Evolutionary conservation across 2,329 filamentous ascomycete species (phyloP).

Genomic region (Didymella sp.): DNA sequence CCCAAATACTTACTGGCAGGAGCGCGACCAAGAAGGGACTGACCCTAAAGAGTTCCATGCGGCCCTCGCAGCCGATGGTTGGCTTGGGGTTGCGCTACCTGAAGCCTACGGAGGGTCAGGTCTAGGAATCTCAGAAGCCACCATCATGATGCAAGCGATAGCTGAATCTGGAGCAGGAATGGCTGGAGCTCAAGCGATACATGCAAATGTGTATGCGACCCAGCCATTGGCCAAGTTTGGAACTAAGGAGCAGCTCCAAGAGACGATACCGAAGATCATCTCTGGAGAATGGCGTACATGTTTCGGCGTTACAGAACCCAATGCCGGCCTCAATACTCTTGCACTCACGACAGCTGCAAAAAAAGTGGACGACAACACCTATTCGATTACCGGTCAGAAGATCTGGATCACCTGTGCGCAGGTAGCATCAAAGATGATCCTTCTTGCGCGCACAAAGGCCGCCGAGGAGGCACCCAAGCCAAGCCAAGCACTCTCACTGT

Average conservation of each 20-base stretch:
- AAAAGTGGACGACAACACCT: slow-evolving; percentile 64
- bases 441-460: slow-evolving; percentile 77
- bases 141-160: slow-evolving; percentile 87
- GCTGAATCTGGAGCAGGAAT: slow-evolving; percentile 81
- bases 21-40: slow-evolving; percentile 71
- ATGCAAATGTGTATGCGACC: slow-evolving; percentile 74
- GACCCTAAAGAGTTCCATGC: slow-evolving; percentile 80
- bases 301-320: slow-evolving; percentile 86
- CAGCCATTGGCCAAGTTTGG: slow-evolving; percentile 78
- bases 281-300: slow-evolving; percentile 74
- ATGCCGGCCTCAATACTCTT: slow-evolving; percentile 79
- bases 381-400: slow-evolving; percentile 77
- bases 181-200: slow-evolving; percentile 67
- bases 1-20: slow-evolving; percentile 76
- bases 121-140: slow-evolving; percentile 80
- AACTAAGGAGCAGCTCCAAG: slow-evolving; percentile 66
- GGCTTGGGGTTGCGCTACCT: slow-evolving; percentile 81
- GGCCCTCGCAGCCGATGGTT: slow-evolving; percentile 75
- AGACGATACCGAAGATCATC: slow-evolving; percentile 74
- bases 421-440: slow-evolving; percentile 81
- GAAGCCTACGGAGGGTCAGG: slow-evolving; percentile 77
- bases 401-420: slow-evolving; percentile 91
- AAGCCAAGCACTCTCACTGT: slow-evolving; percentile 78
- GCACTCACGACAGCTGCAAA: slow-evolving; percentile 59
- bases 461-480: slow-evolving; percentile 71